These are phyloP conservation scores for Aquilaria sinensis DNA, from an alignment of 345 rosid species.

Conservation along the genomic window DNA sequence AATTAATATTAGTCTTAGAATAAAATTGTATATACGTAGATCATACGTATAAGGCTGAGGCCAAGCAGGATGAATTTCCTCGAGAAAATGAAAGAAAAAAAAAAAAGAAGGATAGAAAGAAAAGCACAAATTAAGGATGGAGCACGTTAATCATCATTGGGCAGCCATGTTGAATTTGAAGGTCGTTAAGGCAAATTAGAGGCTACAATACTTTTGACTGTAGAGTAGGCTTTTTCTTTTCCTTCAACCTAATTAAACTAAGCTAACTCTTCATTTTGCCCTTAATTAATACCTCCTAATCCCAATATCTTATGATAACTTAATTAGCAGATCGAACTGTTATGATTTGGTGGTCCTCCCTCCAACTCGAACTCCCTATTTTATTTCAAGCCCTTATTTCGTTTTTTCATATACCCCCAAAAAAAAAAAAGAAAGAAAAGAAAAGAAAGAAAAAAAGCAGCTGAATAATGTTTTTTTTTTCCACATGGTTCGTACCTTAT, in stretches of 20 bases:
- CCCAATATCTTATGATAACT: slow-evolving; percentile 19
- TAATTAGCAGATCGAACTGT: slow-evolving; percentile 48
- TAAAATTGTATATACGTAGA: too few relatives aligned
- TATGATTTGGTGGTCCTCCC: slow-evolving; percentile 52
- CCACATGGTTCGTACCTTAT: too few relatives aligned
- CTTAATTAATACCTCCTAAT: slow-evolving; percentile 10
- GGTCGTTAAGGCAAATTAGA: slow-evolving; percentile 16
- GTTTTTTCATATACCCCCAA: neutral
- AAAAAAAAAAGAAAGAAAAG: neutral
- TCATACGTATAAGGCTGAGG: too few relatives aligned
- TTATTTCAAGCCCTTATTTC: neutral
- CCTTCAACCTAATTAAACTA: slow-evolving; percentile 14
- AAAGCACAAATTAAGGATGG: too few relatives aligned
- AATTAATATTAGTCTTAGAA: too few relatives aligned
- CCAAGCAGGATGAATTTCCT: too few relatives aligned
- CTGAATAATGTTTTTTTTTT: too few relatives aligned
- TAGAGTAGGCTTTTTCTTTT: slow-evolving; percentile 33
- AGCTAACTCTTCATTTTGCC: slow-evolving; percentile 15
- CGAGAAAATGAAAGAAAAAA: too few relatives aligned
- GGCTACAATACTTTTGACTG: slow-evolving; percentile 26
- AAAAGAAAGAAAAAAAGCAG: too few relatives aligned
- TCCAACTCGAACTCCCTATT: slow-evolving; percentile 5
- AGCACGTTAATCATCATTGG: neutral
- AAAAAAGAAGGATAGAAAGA: too few relatives aligned
- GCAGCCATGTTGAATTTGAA: neutral